A percentile compares a stretch with the other conserved stretches of the same genome.
Evolutionary conservation across 345 rosid species (phyloP).

Genomic region (sweet orange (Citrus sinensis)): DNA sequence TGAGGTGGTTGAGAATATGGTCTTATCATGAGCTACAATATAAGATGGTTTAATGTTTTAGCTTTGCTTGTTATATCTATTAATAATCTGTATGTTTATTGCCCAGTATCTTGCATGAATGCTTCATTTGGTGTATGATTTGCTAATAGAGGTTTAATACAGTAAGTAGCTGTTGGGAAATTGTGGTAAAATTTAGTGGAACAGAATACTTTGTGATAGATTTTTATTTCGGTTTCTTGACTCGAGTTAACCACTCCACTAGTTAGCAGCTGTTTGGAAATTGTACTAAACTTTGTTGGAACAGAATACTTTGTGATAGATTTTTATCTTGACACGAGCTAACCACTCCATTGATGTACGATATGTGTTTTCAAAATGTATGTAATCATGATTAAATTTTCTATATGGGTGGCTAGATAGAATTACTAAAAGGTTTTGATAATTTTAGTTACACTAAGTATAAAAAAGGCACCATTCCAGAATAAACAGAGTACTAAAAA

Average conservation of each 20-base stretch:
- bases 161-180: background rate
- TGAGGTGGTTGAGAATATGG: background rate
- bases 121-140: background rate
- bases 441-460: background rate
- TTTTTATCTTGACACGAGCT: too few species aligned
- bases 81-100: background rate
- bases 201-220: too few species aligned
- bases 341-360: too few species aligned
- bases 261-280: too few species aligned
- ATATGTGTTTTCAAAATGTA: background rate
- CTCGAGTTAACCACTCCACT: too few species aligned
- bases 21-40: background rate
- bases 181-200: background rate
- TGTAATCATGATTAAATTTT: background rate
- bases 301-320: too few species aligned
- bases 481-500: too few species aligned
- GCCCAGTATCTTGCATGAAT: background rate
- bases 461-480: too few species aligned
- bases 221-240: too few species aligned
- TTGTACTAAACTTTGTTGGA: too few species aligned
- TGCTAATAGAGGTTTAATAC: background rate
- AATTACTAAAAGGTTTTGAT: background rate
- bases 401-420: background rate
- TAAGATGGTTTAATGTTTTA: background rate
- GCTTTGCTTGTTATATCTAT: background rate